Percentiles rank a stretch among this genome's conserved stretches.
Evolutionary conservation across 2,329 filamentous ascomycete species (phyloP).

Genomic region (Colletotrichum lentis): DNA sequence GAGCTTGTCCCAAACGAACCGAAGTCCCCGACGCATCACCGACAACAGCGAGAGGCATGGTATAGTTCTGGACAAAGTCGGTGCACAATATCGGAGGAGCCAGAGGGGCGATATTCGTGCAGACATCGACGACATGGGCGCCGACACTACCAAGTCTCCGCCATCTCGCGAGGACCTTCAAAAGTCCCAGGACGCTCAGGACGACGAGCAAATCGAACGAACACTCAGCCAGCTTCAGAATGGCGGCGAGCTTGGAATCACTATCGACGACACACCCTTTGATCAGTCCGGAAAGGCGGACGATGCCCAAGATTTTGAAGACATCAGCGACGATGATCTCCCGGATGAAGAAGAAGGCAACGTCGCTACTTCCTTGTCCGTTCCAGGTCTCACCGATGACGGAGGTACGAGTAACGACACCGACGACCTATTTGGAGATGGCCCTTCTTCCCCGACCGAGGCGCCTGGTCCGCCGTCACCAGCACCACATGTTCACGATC

Average conservation of each 20-base stretch:
- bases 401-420: slow-evolving; percentile 66
- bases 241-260: slow-evolving; percentile 50
- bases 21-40: slow-evolving; percentile 23
- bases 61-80: slow-evolving; percentile 27
- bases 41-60: slow-evolving; percentile 32
- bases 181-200: slow-evolving; percentile 56
- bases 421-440: slow-evolving; percentile 76
- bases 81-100: slow-evolving; percentile 35
- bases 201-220: slow-evolving; percentile 58
- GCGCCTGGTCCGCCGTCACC: slow-evolving; percentile 56
- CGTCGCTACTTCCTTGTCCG: slow-evolving; percentile 54
- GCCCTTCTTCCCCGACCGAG: slow-evolving; percentile 57
- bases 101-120: slow-evolving; percentile 30
- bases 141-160: slow-evolving; percentile 37
- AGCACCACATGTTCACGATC: slow-evolving; percentile 53
- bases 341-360: slow-evolving; percentile 76
- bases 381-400: slow-evolving; percentile 67
- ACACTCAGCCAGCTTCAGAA: slow-evolving; percentile 55
- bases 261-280: slow-evolving; percentile 59
- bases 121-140: slow-evolving; percentile 35
- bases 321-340: slow-evolving; percentile 91
- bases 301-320: slow-evolving; percentile 88
- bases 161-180: slow-evolving; percentile 51
- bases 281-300: slow-evolving; percentile 83
- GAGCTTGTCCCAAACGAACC: slow-evolving; percentile 29